phyloP scores from a whole-genome alignment of 768 basidiomycete species.

The Cubamyces lactineus region DNA sequence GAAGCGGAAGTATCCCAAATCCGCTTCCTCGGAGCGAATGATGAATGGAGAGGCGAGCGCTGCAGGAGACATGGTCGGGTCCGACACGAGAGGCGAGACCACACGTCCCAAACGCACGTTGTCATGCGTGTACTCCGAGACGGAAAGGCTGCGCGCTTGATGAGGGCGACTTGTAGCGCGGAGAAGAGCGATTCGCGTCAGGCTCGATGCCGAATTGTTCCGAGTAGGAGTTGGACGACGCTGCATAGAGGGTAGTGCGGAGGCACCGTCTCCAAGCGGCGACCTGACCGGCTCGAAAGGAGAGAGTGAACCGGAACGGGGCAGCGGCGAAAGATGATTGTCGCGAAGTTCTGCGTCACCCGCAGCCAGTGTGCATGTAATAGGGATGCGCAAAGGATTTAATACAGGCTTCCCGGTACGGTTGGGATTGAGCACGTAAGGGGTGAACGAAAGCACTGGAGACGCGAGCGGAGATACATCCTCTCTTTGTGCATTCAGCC shows the following conservation, averaged over 20 bases:
- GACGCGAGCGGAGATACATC: conserved; percentile 10
- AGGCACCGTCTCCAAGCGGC: neutral
- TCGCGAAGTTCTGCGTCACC: conserved; percentile 4
- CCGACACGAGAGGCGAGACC: neutral
- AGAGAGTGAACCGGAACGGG: neutral
- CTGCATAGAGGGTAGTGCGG: neutral
- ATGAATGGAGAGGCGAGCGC: conserved; percentile 20
- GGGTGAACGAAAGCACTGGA: conserved; percentile 5
- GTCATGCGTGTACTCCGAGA: neutral
- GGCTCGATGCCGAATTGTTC: conserved; percentile 14
- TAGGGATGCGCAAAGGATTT: conserved; percentile 13
- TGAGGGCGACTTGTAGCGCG: conserved; percentile 9
- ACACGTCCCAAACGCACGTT: neutral
- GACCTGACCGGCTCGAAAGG: conserved; percentile 9
- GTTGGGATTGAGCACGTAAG: conserved; percentile 8
- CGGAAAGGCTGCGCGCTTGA: conserved; percentile 7
- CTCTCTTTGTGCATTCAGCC: conserved; percentile 9
- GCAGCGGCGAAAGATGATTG: neutral
- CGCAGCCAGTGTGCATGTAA: neutral
- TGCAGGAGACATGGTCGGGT: neutral
- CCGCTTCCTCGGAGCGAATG: conserved; percentile 7
- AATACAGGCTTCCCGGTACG: conserved; percentile 1
- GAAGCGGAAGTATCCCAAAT: conserved; percentile 17
- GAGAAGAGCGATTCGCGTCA: conserved; percentile 12
- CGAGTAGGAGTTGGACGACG: conserved; percentile 3